Evolutionary conservation across 2,329 filamentous ascomycete species (phyloP).

Genomic region (Phaeosphaeria sp.): DNA sequence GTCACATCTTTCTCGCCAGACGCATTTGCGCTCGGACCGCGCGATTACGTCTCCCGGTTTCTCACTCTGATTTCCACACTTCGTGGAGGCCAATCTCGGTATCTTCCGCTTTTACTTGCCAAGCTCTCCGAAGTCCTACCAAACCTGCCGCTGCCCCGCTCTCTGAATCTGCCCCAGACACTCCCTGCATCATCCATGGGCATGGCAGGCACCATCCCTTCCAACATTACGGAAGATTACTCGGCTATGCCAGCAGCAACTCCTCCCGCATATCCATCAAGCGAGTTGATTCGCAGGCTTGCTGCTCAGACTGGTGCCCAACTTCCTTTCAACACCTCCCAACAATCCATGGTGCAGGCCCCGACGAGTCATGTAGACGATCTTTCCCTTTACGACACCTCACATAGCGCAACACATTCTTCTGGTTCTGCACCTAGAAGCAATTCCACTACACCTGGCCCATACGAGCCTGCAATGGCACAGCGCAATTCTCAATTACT

Average conservation of each 20-base stretch:
- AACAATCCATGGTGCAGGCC: constrained; percentile 38
- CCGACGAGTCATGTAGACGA: constrained; percentile 43
- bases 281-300: constrained; percentile 43
- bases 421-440: constrained; percentile 40
- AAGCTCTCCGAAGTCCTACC: constrained; percentile 78
- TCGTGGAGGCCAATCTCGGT: constrained; percentile 77
- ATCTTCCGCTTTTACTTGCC: constrained; percentile 75
- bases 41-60: constrained; percentile 74
- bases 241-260: constrained; percentile 31
- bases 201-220: constrained; percentile 34
- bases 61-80: constrained; percentile 71
- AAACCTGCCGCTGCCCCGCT: constrained; percentile 46
- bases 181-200: constrained; percentile 36
- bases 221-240: constrained; percentile 39
- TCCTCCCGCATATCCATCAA: constrained; percentile 41
- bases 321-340: constrained; percentile 40
- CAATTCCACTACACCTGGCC: constrained; percentile 42
- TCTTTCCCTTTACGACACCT: constrained; percentile 42
- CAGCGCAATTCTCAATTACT: constrained; percentile 34
- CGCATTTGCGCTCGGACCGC: constrained; percentile 64
- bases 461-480: constrained; percentile 38
- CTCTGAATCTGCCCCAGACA: constrained; percentile 39
- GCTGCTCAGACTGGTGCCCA: constrained; percentile 45
- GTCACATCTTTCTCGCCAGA: constrained; percentile 62
- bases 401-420: constrained; percentile 39